Evolutionary conservation across 768 basidiomycete species (phyloP), one percentile per base, ranked within the genome.

Genomic region (Mycena vulgaris): DNA sequence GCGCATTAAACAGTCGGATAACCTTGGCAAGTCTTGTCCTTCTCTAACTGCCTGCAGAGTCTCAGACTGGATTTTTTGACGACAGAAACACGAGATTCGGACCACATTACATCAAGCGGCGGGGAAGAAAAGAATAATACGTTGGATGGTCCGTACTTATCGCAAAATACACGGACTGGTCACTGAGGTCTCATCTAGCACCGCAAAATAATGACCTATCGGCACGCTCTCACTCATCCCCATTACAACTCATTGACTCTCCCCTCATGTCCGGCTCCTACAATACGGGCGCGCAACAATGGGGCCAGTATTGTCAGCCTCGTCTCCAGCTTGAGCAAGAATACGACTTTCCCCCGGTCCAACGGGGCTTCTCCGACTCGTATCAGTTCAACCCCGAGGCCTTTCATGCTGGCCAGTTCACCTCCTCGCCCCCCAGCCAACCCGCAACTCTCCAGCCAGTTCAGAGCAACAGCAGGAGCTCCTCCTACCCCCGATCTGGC

Each of bases 301-400:
- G 70, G 70, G 2, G 28, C 53, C 70, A 66, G 58, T 67, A 63
- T 35, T 37, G 62, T 16, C 42, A 30, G 37, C 76, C 76, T n/a
- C 74, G 76, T 49, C 73, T 82, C 39, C 82, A 81, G 66, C 82
- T 82, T 28, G 83, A 82, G 68, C 79, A 79, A n/a, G 81, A 83
- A n/a, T 82, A 75, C 58, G 74, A 76, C 57, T 66, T 42, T 55
- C 63, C 23, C 45, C 75, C 23, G 40, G 55, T 39, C 65, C 63
- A 56, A 45, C 59, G 47, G 37, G 61, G 40, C 66, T 73, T 63
- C 40, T 21, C 68, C 17, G 63, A 66, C 61, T 48, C 57, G 39
- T 72, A 51, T 35, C 72, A 72, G 37, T 60, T 69, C 68, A 68
- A 49, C 11, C 64, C 72, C 68, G 65, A 64, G n/a, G 30, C 63